A percentile compares a stretch with the other conserved stretches of the same genome.
These are phyloP conservation scores for Aureobasidium sp. DNA, from an alignment of 2,329 filamentous ascomycete species.

Conservation along the genomic window DNA sequence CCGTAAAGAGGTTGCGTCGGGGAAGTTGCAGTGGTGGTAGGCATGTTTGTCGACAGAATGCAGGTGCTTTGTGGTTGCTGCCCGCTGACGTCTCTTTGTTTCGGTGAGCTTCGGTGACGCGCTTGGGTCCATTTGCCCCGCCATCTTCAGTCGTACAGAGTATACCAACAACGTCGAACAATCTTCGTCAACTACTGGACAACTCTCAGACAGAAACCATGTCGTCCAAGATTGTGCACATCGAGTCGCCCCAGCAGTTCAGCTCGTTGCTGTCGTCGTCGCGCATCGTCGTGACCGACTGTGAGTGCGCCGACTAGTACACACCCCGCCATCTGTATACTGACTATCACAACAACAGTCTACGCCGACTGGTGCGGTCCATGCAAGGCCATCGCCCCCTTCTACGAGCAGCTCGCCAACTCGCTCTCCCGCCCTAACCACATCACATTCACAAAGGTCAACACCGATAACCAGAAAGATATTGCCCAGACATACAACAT, in stretches of 20 bases:
- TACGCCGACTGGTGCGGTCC: conserved; percentile 81
- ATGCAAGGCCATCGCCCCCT: conserved; percentile 74
- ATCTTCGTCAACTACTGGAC: not conserved
- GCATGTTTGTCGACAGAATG: not conserved
- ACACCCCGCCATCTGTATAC: conserved; percentile 6
- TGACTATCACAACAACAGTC: conserved; percentile 47
- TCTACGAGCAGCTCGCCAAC: conserved; percentile 70
- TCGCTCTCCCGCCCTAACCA: conserved; percentile 63
- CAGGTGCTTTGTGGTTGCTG: not conserved
- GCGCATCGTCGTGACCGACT: conserved; percentile 78
- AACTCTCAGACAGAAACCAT: conserved; percentile 24
- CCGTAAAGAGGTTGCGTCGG: conserved; percentile 21
- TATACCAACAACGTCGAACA: not conserved
- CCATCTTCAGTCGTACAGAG: not conserved
- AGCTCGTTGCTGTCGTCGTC: conserved; percentile 61
- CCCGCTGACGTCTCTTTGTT: conserved; percentile 2
- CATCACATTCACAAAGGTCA: conserved; percentile 81
- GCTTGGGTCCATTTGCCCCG: not conserved
- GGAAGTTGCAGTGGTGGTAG: not conserved
- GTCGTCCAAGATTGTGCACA: conserved; percentile 37
- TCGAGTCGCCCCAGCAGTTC: conserved; percentile 52
- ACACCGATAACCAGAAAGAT: conserved; percentile 69
- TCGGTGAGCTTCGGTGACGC: conserved; percentile 8
- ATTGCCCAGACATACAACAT: conserved; percentile 68
- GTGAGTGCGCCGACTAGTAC: conserved; percentile 48